These are phyloP conservation scores for Brettanomyces custersianus DNA, from an alignment of 805 yeast species.

Conservation along the genomic window DNA sequence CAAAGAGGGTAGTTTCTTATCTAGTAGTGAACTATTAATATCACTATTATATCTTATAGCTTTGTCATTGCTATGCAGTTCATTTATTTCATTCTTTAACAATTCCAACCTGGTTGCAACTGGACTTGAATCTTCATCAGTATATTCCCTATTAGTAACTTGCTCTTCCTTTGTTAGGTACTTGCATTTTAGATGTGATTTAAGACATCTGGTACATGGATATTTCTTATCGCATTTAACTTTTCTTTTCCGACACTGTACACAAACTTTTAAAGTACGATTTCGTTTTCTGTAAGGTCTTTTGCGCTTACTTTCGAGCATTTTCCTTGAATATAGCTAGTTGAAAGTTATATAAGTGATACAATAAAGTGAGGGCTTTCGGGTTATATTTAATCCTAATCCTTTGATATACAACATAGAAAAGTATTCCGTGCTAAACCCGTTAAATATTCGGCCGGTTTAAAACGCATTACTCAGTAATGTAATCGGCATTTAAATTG, in stretches of 20 bases:
- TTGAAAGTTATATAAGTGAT: no score
- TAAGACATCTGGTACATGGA: slow-evolving; percentile 15
- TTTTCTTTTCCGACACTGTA: slow-evolving; percentile 15
- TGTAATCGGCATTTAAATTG: no score
- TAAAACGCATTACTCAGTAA: no score
- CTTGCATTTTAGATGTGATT: background rate
- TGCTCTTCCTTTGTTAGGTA: background rate
- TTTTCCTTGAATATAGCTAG: no score
- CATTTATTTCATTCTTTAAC: background rate
- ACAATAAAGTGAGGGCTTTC: no score
- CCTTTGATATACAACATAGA: no score
- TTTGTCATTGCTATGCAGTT: background rate
- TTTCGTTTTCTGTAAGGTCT: background rate
- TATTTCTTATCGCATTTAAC: slow-evolving; percentile 18
- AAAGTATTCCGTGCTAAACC: no score
- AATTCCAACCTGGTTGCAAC: background rate
- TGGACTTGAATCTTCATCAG: no score
- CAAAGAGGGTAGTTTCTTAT: background rate
- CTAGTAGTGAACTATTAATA: background rate
- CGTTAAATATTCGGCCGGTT: no score
- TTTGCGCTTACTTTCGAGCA: no score
- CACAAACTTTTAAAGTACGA: slow-evolving; percentile 9
- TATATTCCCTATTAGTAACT: background rate
- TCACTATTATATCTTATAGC: background rate
- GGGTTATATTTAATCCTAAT: no score